These are phyloP conservation scores for Mucor piriformis DNA, from an alignment of 371 early-diverging fungal species.

Conservation along the genomic window DNA sequence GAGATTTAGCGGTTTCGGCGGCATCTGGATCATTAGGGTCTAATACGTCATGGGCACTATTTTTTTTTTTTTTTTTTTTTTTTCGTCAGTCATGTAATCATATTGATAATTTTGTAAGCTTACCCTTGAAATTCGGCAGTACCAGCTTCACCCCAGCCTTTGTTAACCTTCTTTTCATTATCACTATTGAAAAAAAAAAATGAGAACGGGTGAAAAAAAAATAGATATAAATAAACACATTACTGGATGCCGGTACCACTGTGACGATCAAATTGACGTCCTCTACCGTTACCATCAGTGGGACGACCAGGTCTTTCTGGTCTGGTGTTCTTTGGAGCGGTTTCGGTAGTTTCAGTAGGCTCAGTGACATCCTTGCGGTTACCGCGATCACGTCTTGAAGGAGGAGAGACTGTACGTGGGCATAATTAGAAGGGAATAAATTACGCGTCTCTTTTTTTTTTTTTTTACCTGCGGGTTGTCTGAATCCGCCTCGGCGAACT, in stretches of 20 bases:
- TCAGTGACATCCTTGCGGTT: conserved; percentile 22
- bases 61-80: conserved; percentile 12
- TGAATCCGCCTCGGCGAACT: conserved; percentile 12
- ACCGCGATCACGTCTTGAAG: conserved; percentile 39
- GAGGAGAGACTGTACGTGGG: conserved; percentile 39
- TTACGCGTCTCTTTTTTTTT: not conserved
- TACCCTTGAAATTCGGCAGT: conserved; percentile 44
- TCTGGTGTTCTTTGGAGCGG: not conserved
- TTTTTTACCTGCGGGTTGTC: conserved; percentile 32
- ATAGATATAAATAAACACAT: conserved; percentile 15
- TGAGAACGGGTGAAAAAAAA: not conserved
- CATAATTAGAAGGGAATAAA: not conserved
- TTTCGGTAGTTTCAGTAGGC: not conserved
- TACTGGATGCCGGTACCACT: conserved; percentile 67
- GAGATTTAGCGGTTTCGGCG: conserved; percentile 34
- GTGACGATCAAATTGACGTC: conserved; percentile 78
- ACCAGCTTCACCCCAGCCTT: conserved; percentile 73
- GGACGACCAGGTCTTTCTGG: conserved; percentile 22
- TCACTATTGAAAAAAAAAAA: conserved; percentile 41
- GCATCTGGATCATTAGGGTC: conserved; percentile 46
- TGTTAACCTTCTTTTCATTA: conserved; percentile 81
- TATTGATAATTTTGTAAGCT: conserved; percentile 1
- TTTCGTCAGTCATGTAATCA: conserved; percentile 2
- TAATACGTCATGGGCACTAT: conserved; percentile 40
- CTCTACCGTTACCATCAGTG: conserved; percentile 9